Conservation (phyloP, 371 early-diverging fungal genomes). For the Mucor saturninus region DNA sequence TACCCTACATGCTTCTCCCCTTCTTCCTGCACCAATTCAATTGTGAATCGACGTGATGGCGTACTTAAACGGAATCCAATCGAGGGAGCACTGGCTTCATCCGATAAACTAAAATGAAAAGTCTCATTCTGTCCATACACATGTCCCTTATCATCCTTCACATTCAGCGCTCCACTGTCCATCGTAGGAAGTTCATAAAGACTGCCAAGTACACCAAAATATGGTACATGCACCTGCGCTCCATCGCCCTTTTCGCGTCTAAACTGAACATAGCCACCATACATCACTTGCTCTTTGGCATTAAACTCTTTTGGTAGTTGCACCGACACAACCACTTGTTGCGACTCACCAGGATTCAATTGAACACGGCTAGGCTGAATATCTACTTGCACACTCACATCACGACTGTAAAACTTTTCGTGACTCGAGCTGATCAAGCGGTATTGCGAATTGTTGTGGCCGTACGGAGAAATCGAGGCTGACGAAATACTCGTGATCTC, state of each 20-base stretch:
- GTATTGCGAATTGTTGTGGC: slow-evolving; percentile 2
- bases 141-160: slow-evolving; percentile 6
- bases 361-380: background rate
- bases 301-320: slow-evolving; percentile 1
- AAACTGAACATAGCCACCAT: slow-evolving; percentile 44
- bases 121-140: slow-evolving; percentile 5
- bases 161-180: slow-evolving; percentile 13
- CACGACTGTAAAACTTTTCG: slow-evolving; percentile 5
- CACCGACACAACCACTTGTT: slow-evolving; percentile 1
- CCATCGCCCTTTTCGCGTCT: slow-evolving; percentile 4
- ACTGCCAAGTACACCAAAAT: slow-evolving; percentile 59
- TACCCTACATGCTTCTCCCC: slow-evolving; percentile 9
- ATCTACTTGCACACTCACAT: background rate
- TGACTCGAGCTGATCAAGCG: background rate
- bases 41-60: slow-evolving; percentile 8
- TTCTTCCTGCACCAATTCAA: slow-evolving; percentile 7
- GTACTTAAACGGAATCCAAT: slow-evolving; percentile 20
- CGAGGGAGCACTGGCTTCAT: slow-evolving; percentile 7
- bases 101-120: slow-evolving; percentile 10
- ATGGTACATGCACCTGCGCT: slow-evolving; percentile 44
- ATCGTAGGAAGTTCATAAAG: slow-evolving; percentile 52
- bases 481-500: background rate
- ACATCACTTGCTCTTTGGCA: slow-evolving; percentile 27
- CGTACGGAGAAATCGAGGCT: slow-evolving; percentile 11
- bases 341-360: slow-evolving; percentile 10